Evolutionary conservation across 345 rosid species (phyloP).

Genomic region (Kernera saxatilis): DNA sequence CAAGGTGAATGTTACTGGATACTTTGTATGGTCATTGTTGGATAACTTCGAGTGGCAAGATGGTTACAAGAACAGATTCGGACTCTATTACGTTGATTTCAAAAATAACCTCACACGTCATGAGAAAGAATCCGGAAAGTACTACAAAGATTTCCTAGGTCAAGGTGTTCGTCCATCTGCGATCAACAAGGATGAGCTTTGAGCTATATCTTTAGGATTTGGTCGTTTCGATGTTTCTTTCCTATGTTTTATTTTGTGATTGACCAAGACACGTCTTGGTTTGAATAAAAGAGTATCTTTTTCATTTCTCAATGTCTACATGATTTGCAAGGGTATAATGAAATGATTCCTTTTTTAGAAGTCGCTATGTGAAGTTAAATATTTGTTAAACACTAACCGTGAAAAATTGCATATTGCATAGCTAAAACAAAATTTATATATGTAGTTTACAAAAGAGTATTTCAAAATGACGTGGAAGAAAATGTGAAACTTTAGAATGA

Average conservation of each 20-base stretch:
- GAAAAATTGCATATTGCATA: no score
- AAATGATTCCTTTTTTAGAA: no score
- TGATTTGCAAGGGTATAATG: no score
- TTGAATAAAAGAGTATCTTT: background rate
- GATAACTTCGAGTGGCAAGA: constrained; percentile 21
- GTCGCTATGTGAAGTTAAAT: no score
- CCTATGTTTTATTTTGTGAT: background rate
- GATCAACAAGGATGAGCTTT: background rate
- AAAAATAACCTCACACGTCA: constrained; percentile 4
- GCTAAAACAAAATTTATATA: no score
- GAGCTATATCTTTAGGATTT: background rate
- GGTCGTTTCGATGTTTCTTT: background rate
- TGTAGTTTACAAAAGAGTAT: no score
- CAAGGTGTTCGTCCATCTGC: constrained; percentile 12
- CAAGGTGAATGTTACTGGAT: constrained; percentile 13
- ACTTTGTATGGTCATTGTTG: constrained; percentile 18
- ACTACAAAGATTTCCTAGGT: background rate
- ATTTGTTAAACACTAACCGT: no score
- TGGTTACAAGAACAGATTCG: constrained; percentile 12
- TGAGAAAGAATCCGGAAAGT: background rate
- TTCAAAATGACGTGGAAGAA: no score
- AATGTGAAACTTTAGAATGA: no score
- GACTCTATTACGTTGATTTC: background rate
- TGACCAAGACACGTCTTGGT: background rate
- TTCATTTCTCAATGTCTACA: no score